These are phyloP conservation scores for Trichoderma reesei DNA, from an alignment of 495 filamentous ascomycete genomes.

Conservation along the genomic window DNA sequence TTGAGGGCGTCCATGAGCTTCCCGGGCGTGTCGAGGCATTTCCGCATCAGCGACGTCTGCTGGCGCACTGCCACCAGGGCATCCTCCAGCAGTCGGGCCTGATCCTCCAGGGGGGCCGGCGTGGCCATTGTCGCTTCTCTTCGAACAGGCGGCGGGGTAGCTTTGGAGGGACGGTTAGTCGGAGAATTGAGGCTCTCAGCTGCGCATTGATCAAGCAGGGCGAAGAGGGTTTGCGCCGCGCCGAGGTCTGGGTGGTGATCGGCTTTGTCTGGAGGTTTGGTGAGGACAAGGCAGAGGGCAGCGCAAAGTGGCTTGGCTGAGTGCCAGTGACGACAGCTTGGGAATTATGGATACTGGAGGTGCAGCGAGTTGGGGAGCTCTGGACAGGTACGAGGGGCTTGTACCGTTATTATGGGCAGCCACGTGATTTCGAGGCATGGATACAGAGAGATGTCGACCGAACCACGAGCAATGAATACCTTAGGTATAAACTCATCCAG, in stretches of 20 bases:
- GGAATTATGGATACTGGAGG: neutral
- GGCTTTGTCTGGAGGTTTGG: neutral
- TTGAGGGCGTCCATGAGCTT: slow-evolving; percentile 99
- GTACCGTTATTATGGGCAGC: neutral
- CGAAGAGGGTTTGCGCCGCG: slow-evolving; percentile 13
- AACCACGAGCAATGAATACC: too few species aligned
- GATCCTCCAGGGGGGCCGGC: slow-evolving; percentile 72
- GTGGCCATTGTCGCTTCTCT: slow-evolving; percentile 36
- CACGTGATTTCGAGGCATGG: neutral
- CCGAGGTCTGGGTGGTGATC: neutral
- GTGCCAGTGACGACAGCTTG: slow-evolving; percentile 9
- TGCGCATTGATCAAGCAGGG: slow-evolving; percentile 19
- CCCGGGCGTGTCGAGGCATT: slow-evolving; percentile 90
- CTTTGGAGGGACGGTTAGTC: neutral
- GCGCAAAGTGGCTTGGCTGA: slow-evolving; percentile 5
- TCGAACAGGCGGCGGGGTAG: slow-evolving; percentile 10
- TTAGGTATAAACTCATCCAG: too few species aligned
- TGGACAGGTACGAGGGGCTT: neutral
- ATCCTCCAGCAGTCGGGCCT: slow-evolving; percentile 91
- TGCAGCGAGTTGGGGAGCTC: neutral
- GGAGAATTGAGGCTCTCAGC: neutral
- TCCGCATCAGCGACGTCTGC: slow-evolving; percentile 92
- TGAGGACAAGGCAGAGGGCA: neutral
- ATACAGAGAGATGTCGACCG: too few species aligned
- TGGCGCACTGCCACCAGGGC: slow-evolving; percentile 91